Percentiles rank a stretch among this genome's conserved stretches.
phyloP scores from a whole-genome alignment of 176 grass and related monocot genomes.

The Triticum aestivum region DNA sequence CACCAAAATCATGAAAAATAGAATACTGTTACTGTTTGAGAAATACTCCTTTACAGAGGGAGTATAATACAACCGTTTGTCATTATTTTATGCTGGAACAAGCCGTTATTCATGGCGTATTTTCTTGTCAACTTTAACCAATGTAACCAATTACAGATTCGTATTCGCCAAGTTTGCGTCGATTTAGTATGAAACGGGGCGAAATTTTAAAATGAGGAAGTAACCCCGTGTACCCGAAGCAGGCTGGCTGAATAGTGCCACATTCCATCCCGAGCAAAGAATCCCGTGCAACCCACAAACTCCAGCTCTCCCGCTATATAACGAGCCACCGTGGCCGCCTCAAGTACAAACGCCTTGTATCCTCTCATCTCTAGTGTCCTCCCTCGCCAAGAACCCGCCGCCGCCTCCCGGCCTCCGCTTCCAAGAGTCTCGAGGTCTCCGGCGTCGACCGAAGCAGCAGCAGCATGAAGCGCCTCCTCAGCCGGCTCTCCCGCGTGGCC shows the following conservation, averaged over 20 bases:
- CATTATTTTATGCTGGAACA: too few species aligned
- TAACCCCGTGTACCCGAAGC: neutral
- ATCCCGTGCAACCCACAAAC: neutral
- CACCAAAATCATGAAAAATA: too few species aligned
- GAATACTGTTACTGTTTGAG: too few species aligned
- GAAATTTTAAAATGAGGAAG: neutral
- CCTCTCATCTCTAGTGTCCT: neutral
- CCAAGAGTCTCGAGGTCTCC: neutral
- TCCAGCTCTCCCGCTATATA: slow-evolving; percentile 25
- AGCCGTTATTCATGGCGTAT: too few species aligned
- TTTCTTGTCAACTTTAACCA: too few species aligned
- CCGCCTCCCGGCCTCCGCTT: neutral
- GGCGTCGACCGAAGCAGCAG: neutral
- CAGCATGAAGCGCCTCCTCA: slow-evolving; percentile 64
- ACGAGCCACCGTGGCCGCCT: slow-evolving; percentile 29
- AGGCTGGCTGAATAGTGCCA: neutral
- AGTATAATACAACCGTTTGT: too few species aligned
- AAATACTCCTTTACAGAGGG: too few species aligned
- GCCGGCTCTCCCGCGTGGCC: slow-evolving; percentile 68
- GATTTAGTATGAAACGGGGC: neutral
- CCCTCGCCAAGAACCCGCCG: neutral
- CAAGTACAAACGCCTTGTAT: slow-evolving; percentile 18
- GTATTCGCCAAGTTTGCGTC: neutral
- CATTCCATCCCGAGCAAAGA: too few species aligned
- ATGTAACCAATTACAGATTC: too few species aligned